Evolutionary conservation across 1,284 basidiomycete species (phyloP).

Genomic region (Neolentinus lepideus): DNA sequence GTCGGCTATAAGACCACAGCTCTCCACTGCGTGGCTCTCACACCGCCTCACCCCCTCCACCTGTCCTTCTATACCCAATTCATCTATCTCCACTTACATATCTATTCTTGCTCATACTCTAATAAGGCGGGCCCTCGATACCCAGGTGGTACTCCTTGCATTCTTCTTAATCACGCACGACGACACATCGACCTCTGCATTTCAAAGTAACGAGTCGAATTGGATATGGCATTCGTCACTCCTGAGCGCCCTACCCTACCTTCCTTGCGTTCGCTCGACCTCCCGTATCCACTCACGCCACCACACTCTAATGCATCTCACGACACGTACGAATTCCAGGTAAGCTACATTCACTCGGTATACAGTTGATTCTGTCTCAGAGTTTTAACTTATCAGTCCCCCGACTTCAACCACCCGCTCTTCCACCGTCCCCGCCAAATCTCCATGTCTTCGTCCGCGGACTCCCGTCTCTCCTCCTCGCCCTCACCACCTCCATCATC

Average conservation of each 20-base stretch:
- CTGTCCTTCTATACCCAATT: neutral
- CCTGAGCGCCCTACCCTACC: constrained; percentile 45
- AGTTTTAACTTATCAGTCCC: constrained; percentile 3
- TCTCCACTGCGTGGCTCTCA: neutral
- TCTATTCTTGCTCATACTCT: neutral
- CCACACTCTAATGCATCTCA: constrained; percentile 14
- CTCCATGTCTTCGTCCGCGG: constrained; percentile 22
- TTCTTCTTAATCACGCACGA: neutral
- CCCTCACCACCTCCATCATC: constrained; percentile 17
- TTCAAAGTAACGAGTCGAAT: constrained; percentile 3
- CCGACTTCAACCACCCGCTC: constrained; percentile 9
- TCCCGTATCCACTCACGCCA: constrained; percentile 18
- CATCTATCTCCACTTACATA: neutral
- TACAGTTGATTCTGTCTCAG: neutral
- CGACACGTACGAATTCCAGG: constrained; percentile 15
- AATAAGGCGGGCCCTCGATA: neutral
- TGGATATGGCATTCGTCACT: constrained; percentile 25
- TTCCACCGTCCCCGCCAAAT: constrained; percentile 21
- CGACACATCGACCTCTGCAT: neutral
- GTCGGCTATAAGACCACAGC: neutral
- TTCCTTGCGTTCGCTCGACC: constrained; percentile 47
- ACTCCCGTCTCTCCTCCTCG: constrained; percentile 13
- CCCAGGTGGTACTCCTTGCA: constrained; percentile 3
- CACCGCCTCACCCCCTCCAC: neutral
- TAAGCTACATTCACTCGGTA: neutral